Percentiles rank a stretch among this genome's conserved stretches.
These are phyloP conservation scores for Turritis glabra DNA, from an alignment of 345 rosid species.

Conservation along the genomic window DNA sequence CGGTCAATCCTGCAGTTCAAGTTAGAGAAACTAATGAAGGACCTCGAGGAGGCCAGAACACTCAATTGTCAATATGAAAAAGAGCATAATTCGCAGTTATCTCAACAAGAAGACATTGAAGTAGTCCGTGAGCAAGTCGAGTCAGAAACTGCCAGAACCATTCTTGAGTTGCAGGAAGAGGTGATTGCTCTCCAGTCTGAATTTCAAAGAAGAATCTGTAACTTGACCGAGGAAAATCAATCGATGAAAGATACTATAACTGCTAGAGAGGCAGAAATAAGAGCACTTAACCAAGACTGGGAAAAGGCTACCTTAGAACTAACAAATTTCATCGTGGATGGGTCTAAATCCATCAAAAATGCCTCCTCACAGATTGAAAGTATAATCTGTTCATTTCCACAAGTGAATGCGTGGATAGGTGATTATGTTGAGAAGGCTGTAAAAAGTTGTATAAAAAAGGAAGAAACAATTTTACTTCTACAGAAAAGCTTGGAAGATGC, in stretches of 20 bases:
- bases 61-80: slow-evolving; percentile 59
- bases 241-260: slow-evolving; percentile 51
- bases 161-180: slow-evolving; percentile 84
- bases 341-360: slow-evolving; percentile 82
- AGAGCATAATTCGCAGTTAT: slow-evolving; percentile 54
- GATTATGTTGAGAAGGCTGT: slow-evolving; percentile 80
- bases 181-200: slow-evolving; percentile 62
- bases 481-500: slow-evolving; percentile 89
- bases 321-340: slow-evolving; percentile 75
- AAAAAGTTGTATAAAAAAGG: slow-evolving; percentile 73
- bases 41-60: slow-evolving; percentile 59
- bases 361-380: slow-evolving; percentile 69
- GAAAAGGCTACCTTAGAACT: slow-evolving; percentile 83
- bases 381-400: slow-evolving; percentile 70
- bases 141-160: slow-evolving; percentile 72
- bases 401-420: slow-evolving; percentile 54
- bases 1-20: slow-evolving; percentile 49
- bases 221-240: slow-evolving; percentile 54
- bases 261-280: slow-evolving; percentile 63
- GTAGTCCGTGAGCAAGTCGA: slow-evolving; percentile 80
- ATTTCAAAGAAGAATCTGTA: slow-evolving; percentile 53
- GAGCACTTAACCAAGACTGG: slow-evolving; percentile 60
- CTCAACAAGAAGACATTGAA: slow-evolving; percentile 61
- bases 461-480: slow-evolving; percentile 67
- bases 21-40: slow-evolving; percentile 52